Evolutionary conservation across 2,329 filamentous ascomycete genomes (phyloP).

Genomic region (Chaetomiaceae sp.): DNA sequence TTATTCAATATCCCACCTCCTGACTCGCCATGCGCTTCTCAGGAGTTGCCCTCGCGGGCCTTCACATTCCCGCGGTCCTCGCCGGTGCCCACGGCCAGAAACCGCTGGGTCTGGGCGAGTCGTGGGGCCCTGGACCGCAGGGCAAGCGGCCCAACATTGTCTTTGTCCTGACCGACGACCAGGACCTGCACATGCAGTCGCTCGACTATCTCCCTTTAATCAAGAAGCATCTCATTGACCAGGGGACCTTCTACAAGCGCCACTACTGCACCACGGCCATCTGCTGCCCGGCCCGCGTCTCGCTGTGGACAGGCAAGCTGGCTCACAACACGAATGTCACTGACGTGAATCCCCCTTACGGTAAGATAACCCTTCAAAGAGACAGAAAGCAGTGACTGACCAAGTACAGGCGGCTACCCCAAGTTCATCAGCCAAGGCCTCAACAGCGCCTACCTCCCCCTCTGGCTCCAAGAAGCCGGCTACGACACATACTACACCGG

Average conservation of each 20-base stretch:
- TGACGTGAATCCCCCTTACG: conserved; percentile 27
- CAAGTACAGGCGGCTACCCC: conserved; percentile 38
- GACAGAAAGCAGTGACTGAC: not conserved
- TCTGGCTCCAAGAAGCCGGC: conserved; percentile 48
- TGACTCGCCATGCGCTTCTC: conserved; percentile 19
- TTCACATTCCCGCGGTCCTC: conserved; percentile 15
- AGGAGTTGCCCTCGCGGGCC: conserved; percentile 13
- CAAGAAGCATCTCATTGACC: conserved; percentile 49
- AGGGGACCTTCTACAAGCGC: conserved; percentile 52
- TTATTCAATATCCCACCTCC: too few species aligned
- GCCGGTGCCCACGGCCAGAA: conserved; percentile 11
- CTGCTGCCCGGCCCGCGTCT: conserved; percentile 60
- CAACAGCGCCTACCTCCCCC: conserved; percentile 46
- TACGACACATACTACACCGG: conserved; percentile 52
- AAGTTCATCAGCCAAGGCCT: conserved; percentile 48
- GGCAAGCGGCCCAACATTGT: conserved; percentile 48
- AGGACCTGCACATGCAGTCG: conserved; percentile 58
- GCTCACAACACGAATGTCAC: conserved; percentile 64
- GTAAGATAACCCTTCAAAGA: conserved; percentile 29
- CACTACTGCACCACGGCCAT: conserved; percentile 60
- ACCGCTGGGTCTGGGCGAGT: not conserved
- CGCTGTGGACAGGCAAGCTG: conserved; percentile 56
- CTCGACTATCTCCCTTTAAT: conserved; percentile 54
- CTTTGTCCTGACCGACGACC: conserved; percentile 62
- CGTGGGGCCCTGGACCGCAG: not conserved